phyloP scores from a whole-genome alignment of 257 asterid species.

The Schizonepeta tenuifolia region DNA sequence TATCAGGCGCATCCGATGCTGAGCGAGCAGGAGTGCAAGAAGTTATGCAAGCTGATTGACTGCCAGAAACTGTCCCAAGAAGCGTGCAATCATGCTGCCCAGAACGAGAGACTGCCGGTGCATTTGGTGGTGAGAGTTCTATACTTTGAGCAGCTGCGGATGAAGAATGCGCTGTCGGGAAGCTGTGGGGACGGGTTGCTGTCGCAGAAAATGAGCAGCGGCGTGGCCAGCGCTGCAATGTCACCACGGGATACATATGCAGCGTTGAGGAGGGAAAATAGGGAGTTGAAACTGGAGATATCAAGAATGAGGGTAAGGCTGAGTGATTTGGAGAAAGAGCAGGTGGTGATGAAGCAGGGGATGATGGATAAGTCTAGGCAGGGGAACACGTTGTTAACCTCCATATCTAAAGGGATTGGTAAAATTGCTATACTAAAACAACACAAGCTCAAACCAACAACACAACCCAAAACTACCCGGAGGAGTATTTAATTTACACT shows the following conservation, averaged over 20 bases:
- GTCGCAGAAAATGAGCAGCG: slow-evolving; percentile 66
- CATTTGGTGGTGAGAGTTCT: slow-evolving; percentile 62
- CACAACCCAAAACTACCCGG: slow-evolving; percentile 36
- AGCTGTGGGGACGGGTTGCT: slow-evolving; percentile 50
- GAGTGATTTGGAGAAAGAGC: slow-evolving; percentile 69
- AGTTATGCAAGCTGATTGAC: slow-evolving; percentile 63
- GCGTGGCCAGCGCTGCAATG: slow-evolving; percentile 58
- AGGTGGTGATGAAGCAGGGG: slow-evolving; percentile 67
- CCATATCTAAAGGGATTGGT: slow-evolving; percentile 68
- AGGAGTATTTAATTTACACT: slow-evolving; percentile 31
- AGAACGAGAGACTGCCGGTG: slow-evolving; percentile 64
- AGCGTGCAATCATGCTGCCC: slow-evolving; percentile 76
- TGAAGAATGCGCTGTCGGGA: slow-evolving; percentile 54
- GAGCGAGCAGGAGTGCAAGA: slow-evolving; percentile 55
- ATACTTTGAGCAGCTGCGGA: slow-evolving; percentile 59
- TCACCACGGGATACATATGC: slow-evolving; percentile 67
- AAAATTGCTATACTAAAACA: slow-evolving; percentile 57
- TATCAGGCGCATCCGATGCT: slow-evolving; percentile 59
- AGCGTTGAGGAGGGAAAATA: slow-evolving; percentile 65
- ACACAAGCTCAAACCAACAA: slow-evolving; percentile 41
- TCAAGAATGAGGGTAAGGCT: slow-evolving; percentile 72
- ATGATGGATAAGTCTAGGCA: slow-evolving; percentile 64
- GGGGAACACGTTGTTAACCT: slow-evolving; percentile 53
- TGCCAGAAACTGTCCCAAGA: slow-evolving; percentile 72
- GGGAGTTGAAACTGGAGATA: slow-evolving; percentile 68